These are phyloP conservation scores for Yarrowia osloensis DNA, from an alignment of 805 yeast species.

Conservation along the genomic window DNA sequence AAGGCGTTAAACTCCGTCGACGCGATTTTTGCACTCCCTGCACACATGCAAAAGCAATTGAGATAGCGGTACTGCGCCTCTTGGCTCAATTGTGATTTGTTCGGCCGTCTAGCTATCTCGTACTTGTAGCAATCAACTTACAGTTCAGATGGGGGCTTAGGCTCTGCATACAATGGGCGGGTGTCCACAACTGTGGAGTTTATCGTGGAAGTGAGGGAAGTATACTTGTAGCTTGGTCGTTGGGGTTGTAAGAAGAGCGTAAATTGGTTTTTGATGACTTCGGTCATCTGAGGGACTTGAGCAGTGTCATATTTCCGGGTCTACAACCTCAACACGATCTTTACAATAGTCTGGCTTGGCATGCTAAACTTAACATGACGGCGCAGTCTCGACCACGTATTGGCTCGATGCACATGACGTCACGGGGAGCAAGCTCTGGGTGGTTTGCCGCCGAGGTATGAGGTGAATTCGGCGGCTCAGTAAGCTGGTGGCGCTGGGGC, in stretches of 20 bases:
- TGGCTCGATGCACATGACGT: not conserved
- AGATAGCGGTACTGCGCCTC: not conserved
- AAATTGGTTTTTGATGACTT: too few species aligned
- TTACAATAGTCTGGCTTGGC: not conserved
- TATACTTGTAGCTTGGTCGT: too few species aligned
- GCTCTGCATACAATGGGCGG: slow-evolving; percentile 12
- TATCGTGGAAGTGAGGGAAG: not conserved
- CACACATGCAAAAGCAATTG: not conserved
- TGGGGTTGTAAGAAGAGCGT: too few species aligned
- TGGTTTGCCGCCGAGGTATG: not conserved
- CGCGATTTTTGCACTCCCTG: too few species aligned
- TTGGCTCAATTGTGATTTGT: not conserved
- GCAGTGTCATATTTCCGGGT: too few species aligned
- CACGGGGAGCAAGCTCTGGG: not conserved
- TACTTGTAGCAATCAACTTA: slow-evolving; percentile 1
- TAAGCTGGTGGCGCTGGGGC: too few species aligned
- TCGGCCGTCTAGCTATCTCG: not conserved
- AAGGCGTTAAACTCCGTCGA: too few species aligned
- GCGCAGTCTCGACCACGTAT: not conserved
- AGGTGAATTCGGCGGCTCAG: too few species aligned
- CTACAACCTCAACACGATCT: not conserved
- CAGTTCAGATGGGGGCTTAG: not conserved
- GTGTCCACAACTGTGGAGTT: not conserved
- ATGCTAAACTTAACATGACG: not conserved
- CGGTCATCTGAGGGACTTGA: too few species aligned